Base-by-base conservation (phyloP, 1,284 basidiomycete genomes). In the Schizophyllum amplum region DNA sequence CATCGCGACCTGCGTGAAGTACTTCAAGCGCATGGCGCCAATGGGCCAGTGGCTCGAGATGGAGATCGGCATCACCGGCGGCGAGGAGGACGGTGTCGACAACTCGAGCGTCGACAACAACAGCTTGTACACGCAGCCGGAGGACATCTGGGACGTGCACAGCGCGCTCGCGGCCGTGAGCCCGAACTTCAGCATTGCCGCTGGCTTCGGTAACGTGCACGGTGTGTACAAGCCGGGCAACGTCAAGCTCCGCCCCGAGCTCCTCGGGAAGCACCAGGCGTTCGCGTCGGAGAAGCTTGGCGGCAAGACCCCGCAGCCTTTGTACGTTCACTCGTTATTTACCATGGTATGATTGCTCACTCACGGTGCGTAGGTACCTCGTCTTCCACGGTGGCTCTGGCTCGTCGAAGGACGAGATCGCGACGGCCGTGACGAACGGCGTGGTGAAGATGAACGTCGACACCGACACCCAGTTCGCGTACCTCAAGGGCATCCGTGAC, bases 371-470 rank as follows among this genome's bases (percentile, higher is more conserved):
- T 20, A 92, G 90, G 66, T 98, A 90, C 86, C 91, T 99, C 61
- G 97, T 99, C 75, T 99, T 99, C 94, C 97, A 99, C 80, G 97
- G 97, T 75, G 97, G 97, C 65, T 98, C 96, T 57, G 97, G 97
- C 59, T 98, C 96, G 46, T 87, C 89, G 67, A 95, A 96, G 79
- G 88, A 97, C 59, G 97, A 99, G 78, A 99, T 99, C 77, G 79
- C 79, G 67, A 94, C 89, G 53, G 96, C 96, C 57, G 96, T 99
- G 65, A 68, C 75, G 60, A 84, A 96, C 73, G 96, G 97, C 71
- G 96, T 96, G 55, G 87, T 97, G 69, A 98, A 98, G 81, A 95
- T 96, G 92, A 95, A 95, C 75, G 91, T 95, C 60, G 93, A 94
- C 73, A 94, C 92, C 62, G 91, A 94, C 75, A 94, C 92, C 24